Evolutionary conservation across 2,329 filamentous ascomycete genomes (phyloP), one percentile per base, ranked within the genome.

Genomic region (Colletotrichum acutatum): DNA sequence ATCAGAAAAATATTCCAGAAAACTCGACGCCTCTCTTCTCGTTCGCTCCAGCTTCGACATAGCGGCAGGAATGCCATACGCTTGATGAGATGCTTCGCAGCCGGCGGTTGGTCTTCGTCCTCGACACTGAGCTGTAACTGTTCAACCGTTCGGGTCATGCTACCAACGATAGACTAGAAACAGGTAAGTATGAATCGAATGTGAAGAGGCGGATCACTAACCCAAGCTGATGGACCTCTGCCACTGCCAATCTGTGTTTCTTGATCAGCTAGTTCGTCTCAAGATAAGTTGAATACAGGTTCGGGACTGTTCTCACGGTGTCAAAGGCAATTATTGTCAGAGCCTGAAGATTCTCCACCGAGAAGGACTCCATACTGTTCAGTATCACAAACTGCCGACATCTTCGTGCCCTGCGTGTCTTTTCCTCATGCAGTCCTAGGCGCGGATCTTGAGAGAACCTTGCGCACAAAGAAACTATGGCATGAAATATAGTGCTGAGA

Each of bases 1-100:
- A 84, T 77, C 2, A 81, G 75, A 71, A 85, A 85, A 4, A 84
- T 78, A 14, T 80, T 83, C 83, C 83, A 85, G 66, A 84, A 85
- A 3, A 85, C 80, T 0, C 83, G 76, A 2, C 84, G 77, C 6
- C 83, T 75, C 68, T 84, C 82, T 72, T 85, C 84, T 1, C 77
- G 76, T 67, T 84, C 83, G 1, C 76, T 76, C 83, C 83, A 85
- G 26, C 74, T 78, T 2, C 76, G 74, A 2, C 76, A 78, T 0
- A 78, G 75, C 52, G 74, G 59, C 0, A 85, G 76, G 42, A 85
- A 85, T 0, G 76, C 75, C 76, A 82, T 82, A 8, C 81, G 75
- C 34, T 77, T 79, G 14, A 84, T 83, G 2, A 84, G 75, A n/a
- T 61, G 76, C 74, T 74, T 81, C 61, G 61, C 79, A 16, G 53